A percentile compares a stretch with the other conserved stretches of the same genome.
These are phyloP conservation scores for Boletus subcaerulescens DNA, from an alignment of 768 basidiomycete genomes.

Conservation along the genomic window DNA sequence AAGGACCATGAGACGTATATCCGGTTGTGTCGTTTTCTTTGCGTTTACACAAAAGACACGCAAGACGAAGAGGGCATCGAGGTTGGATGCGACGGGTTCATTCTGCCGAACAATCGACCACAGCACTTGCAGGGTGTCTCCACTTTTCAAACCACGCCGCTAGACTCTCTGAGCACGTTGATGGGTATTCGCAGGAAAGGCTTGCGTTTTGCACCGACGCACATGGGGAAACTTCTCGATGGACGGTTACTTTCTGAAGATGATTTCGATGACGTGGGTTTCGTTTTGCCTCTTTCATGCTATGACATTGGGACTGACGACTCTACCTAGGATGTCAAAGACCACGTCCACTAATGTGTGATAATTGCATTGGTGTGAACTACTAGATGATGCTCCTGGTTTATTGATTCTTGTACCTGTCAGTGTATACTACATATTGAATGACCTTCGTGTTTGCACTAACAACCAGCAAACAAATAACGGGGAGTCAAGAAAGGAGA, in stretches of 20 bases:
- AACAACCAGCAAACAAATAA: too few relatives aligned
- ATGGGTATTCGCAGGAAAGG: slow-evolving; percentile 39
- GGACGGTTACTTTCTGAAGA: slow-evolving; percentile 20
- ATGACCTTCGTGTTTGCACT: too few relatives aligned
- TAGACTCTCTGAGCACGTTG: slow-evolving; percentile 24
- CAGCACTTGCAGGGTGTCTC: not conserved
- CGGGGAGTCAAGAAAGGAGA: too few relatives aligned
- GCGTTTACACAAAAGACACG: slow-evolving; percentile 21
- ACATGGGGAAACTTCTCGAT: slow-evolving; percentile 41
- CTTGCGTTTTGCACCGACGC: slow-evolving; percentile 35
- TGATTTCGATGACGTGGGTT: slow-evolving; percentile 11
- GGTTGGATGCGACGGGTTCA: slow-evolving; percentile 20
- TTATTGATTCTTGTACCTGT: too few relatives aligned
- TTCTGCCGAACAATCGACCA: slow-evolving; percentile 15
- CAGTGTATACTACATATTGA: too few relatives aligned
- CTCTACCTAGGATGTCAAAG: too few relatives aligned
- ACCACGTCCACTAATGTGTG: too few relatives aligned
- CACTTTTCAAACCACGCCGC: slow-evolving; percentile 37
- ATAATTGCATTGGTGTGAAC: too few relatives aligned
- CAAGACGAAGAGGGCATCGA: slow-evolving; percentile 1
- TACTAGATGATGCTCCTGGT: too few relatives aligned
- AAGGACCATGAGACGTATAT: slow-evolving; percentile 26
- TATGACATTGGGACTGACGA: too few relatives aligned
- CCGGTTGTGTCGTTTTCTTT: slow-evolving; percentile 26
- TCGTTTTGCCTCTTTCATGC: not conserved